A percentile compares a stretch with the other conserved stretches of the same genome.
phyloP scores from a whole-genome alignment of 371 early-diverging fungal species.

The Thermomucor indicae-seudaticae region DNA sequence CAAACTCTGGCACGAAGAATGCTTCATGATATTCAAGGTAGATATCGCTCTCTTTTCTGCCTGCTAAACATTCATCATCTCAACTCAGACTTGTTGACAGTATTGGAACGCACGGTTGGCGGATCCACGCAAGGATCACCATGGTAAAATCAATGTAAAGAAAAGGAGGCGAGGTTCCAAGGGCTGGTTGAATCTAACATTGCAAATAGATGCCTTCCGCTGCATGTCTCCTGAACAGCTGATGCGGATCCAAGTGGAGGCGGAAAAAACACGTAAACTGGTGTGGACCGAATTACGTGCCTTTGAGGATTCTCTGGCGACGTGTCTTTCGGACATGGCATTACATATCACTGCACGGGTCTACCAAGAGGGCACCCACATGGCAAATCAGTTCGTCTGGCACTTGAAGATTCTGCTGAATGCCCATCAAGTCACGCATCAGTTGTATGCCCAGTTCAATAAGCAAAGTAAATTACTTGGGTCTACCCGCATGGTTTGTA shows the following conservation, averaged over 20 bases:
- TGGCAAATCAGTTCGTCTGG: conserved; percentile 80
- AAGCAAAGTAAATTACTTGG: background rate
- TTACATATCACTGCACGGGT: conserved; percentile 76
- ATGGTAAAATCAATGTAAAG: conserved; percentile 4
- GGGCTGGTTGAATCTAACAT: background rate
- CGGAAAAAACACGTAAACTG: conserved; percentile 9
- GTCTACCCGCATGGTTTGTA: no score
- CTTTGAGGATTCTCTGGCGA: conserved; percentile 82
- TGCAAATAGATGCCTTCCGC: background rate
- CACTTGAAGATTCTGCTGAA: conserved; percentile 85
- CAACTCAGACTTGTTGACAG: conserved; percentile 5
- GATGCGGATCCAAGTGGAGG: background rate
- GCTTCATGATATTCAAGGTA: conserved; percentile 93
- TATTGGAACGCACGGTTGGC: conserved; percentile 15
- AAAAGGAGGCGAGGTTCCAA: background rate
- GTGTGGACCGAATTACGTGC: conserved; percentile 11
- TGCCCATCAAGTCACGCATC: conserved; percentile 61
- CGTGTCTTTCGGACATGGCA: conserved; percentile 90
- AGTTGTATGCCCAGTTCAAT: conserved; percentile 14
- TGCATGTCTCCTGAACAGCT: conserved; percentile 4
- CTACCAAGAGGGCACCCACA: conserved; percentile 71
- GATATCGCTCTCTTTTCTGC: background rate
- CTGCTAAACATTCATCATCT: background rate
- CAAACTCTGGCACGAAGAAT: conserved; percentile 94
- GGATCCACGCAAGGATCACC: conserved; percentile 1